Percentiles rank a stretch among this genome's conserved stretches.
Conservation (phyloP, 2,329 filamentous ascomycete species). For the Phyllosticta citriasiana region DNA sequence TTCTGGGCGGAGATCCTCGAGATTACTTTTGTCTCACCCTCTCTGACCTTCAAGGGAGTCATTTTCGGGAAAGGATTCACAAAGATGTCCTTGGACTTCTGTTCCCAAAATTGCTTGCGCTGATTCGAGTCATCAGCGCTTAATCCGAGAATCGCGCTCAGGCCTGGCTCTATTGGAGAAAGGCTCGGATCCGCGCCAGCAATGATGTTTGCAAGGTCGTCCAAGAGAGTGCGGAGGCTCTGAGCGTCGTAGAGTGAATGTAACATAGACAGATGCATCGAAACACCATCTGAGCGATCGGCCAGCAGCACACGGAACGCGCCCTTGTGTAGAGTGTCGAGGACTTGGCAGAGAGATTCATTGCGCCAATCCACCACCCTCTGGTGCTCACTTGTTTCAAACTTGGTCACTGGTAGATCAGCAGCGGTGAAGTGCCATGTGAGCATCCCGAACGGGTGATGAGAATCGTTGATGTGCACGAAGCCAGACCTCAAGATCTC, state of each 20-base stretch:
- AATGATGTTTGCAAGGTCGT: constrained; percentile 39
- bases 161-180: constrained; percentile 31
- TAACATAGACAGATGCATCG: constrained; percentile 50
- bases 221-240: constrained; percentile 57
- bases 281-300: constrained; percentile 13
- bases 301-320: constrained; percentile 55
- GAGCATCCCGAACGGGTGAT: constrained; percentile 65
- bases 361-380: constrained; percentile 18
- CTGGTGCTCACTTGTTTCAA: not conserved
- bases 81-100: constrained; percentile 41
- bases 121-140: constrained; percentile 22
- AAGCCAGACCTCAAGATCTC: constrained; percentile 73
- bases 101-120: constrained; percentile 52
- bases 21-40: constrained; percentile 25
- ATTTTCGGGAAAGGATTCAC: constrained; percentile 68
- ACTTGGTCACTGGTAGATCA: constrained; percentile 25
- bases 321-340: constrained; percentile 41
- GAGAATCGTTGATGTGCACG: constrained; percentile 47
- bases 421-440: constrained; percentile 38
- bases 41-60: constrained; percentile 46
- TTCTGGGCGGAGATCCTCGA: constrained; percentile 31
- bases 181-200: constrained; percentile 12
- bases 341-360: constrained; percentile 19
- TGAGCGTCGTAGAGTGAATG: constrained; percentile 82
- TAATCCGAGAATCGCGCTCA: constrained; percentile 36